A percentile compares a stretch with the other conserved stretches of the same genome.
Conservation (phyloP, 805 yeast genomes). For the Saccharomycopsis selenospora region DNA sequence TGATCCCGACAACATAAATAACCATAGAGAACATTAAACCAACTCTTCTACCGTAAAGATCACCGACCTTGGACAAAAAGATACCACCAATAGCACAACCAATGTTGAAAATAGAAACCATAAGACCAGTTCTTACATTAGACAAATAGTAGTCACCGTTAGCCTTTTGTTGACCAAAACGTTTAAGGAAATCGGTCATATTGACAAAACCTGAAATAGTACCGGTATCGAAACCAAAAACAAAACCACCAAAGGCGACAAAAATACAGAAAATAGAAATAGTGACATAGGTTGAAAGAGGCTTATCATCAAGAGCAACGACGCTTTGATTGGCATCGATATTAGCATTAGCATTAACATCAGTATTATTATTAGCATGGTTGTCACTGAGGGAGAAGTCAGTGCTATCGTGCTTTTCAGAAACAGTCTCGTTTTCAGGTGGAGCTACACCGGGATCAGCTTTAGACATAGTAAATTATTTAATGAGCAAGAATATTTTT, state of each 20-base stretch:
- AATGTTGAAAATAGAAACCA: conserved; percentile 52
- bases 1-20: conserved; percentile 53
- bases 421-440: conserved; percentile 2
- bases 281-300: background rate
- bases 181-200: conserved; percentile 46
- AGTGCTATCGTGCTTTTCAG: background rate
- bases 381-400: no score
- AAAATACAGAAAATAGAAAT: conserved; percentile 33
- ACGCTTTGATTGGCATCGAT: background rate
- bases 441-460: background rate
- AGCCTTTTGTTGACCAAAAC: conserved; percentile 44
- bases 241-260: conserved; percentile 71
- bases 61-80: conserved; percentile 49
- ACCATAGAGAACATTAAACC: conserved; percentile 48
- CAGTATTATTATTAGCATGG: background rate
- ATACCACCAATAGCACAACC: conserved; percentile 74
- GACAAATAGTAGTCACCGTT: conserved; percentile 37
- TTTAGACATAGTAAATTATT: background rate
- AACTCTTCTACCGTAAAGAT: conserved; percentile 50
- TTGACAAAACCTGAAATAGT: conserved; percentile 66
- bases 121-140: conserved; percentile 44
- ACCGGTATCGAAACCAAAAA: conserved; percentile 76
- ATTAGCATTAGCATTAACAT: background rate
- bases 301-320: conserved; percentile 2
- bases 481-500: no score